Evolutionary conservation across 495 filamentous ascomycete genomes (phyloP).

Genomic region (Lophiostoma macrostomum): DNA sequence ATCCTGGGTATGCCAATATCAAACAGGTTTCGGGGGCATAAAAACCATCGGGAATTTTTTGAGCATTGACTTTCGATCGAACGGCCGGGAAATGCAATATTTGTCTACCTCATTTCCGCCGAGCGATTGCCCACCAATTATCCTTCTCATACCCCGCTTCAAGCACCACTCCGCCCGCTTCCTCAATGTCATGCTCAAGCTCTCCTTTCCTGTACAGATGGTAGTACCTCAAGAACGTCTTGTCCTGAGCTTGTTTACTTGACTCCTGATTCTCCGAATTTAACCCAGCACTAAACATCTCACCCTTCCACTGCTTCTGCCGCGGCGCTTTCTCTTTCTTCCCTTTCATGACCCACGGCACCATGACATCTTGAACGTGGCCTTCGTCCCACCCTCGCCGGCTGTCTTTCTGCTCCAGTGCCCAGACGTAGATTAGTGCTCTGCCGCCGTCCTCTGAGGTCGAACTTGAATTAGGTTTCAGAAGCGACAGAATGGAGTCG

Average conservation of each 20-base stretch:
- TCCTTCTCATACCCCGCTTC: conserved; percentile 92
- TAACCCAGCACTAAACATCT: not conserved
- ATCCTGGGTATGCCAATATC: too few species aligned
- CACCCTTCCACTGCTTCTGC: conserved; percentile 40
- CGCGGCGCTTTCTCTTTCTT: conserved; percentile 16
- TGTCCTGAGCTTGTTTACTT: conserved; percentile 37
- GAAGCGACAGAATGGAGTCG: conserved; percentile 63
- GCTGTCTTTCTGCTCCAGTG: conserved; percentile 85
- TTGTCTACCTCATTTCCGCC: not conserved
- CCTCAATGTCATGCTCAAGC: conserved; percentile 72
- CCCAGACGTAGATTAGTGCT: conserved; percentile 91
- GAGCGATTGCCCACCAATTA: conserved; percentile 86
- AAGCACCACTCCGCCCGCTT: conserved; percentile 72
- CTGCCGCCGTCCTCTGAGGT: conserved; percentile 31
- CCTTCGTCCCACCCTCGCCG: conserved; percentile 89
- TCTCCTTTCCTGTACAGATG: conserved; percentile 88
- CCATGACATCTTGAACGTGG: conserved; percentile 86
- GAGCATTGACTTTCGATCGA: too few species aligned
- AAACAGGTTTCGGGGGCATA: too few species aligned
- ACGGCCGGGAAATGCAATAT: not conserved
- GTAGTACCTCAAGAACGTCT: conserved; percentile 84
- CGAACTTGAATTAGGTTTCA: conserved; percentile 44
- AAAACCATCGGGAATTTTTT: too few species aligned
- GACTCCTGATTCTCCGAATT: not conserved
- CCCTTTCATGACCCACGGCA: conserved; percentile 81